These are phyloP conservation scores for Amaranthus palmeri DNA, from an alignment of 148 eudicot genomes.

Conservation along the genomic window DNA sequence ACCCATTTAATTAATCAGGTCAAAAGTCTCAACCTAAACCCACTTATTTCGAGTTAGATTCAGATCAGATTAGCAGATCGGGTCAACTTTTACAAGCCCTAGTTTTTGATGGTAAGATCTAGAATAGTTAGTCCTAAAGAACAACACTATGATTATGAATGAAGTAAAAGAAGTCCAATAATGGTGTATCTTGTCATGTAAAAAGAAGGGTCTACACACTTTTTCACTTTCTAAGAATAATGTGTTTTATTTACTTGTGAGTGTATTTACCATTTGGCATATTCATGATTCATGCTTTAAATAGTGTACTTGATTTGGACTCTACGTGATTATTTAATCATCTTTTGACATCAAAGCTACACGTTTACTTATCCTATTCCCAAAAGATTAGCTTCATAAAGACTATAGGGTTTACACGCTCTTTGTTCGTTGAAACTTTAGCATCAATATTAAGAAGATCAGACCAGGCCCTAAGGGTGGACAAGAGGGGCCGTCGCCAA, in stretches of 20 bases:
- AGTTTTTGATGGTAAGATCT: no score
- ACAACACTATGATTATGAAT: background rate
- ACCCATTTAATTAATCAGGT: no score
- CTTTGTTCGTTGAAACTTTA: no score
- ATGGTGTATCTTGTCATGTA: background rate
- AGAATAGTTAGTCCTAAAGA: background rate
- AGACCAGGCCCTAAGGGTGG: no score
- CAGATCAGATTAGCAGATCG: no score
- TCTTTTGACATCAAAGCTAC: constrained; percentile 2
- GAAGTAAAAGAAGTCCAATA: background rate
- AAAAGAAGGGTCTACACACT: background rate
- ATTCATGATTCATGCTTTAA: background rate
- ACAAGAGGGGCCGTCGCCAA: no score
- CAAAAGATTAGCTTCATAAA: no score
- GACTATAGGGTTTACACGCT: no score
- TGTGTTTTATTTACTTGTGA: background rate
- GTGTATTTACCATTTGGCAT: background rate
- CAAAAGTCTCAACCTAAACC: no score
- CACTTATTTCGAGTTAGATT: no score
- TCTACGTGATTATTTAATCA: background rate
- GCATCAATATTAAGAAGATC: no score
- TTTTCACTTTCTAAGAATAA: background rate
- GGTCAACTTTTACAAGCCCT: no score
- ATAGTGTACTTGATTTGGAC: background rate
- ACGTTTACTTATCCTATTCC: background rate